These are phyloP conservation scores for Tuber indicum DNA, from an alignment of 495 filamentous ascomycete species.

Conservation along the genomic window DNA sequence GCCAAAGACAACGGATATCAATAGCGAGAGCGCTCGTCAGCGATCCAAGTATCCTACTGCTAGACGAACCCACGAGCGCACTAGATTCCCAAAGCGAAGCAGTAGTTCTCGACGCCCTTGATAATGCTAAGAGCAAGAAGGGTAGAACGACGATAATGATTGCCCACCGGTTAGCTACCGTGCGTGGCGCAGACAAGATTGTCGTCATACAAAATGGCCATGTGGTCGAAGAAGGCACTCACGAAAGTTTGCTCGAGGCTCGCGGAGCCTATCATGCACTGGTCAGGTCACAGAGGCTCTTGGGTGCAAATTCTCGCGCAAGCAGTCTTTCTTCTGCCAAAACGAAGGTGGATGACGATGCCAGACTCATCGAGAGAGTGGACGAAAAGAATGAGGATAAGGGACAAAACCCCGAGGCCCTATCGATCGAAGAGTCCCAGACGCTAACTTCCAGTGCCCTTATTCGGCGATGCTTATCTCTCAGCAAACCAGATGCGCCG, in stretches of 20 bases:
- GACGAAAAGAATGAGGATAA: background rate
- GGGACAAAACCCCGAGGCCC: background rate
- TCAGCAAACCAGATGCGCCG: conserved; percentile 32
- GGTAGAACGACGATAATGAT: conserved; percentile 47
- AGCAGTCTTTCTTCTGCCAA: conserved; percentile 34
- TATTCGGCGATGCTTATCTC: conserved; percentile 18
- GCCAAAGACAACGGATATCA: conserved; percentile 59
- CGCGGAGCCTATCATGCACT: conserved; percentile 50
- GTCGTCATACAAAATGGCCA: conserved; percentile 50
- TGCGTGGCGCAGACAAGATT: conserved; percentile 51
- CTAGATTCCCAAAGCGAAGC: conserved; percentile 50
- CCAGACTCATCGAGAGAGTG: conserved; percentile 1
- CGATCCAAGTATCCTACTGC: conserved; percentile 48
- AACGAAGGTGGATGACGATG: conserved; percentile 27
- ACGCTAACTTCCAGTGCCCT: conserved; percentile 11
- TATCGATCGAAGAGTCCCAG: background rate
- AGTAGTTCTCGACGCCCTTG: conserved; percentile 48
- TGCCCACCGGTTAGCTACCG: conserved; percentile 55
- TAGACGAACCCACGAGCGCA: conserved; percentile 56
- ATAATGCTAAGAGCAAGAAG: conserved; percentile 24
- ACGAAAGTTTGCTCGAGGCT: conserved; percentile 45
- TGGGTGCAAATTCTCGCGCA: conserved; percentile 11
- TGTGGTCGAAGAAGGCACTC: conserved; percentile 50
- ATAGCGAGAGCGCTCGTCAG: conserved; percentile 51
- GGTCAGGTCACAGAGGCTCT: conserved; percentile 40